These are phyloP conservation scores for Pyrenochaeta sp. DNA, from an alignment of 2,329 filamentous ascomycete genomes.

Conservation along the genomic window DNA sequence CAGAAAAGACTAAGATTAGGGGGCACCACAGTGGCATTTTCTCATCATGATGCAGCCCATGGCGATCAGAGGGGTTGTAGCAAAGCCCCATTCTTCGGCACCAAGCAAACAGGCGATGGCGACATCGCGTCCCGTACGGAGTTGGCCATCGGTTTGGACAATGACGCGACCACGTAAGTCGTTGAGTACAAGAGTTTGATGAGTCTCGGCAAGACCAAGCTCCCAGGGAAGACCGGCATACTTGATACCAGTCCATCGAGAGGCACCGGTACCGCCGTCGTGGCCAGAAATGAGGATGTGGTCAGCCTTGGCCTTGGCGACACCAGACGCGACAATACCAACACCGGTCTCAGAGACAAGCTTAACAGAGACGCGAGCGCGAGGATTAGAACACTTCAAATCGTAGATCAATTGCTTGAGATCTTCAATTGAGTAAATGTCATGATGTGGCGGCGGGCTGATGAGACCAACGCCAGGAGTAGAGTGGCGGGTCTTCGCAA, in stretches of 20 bases:
- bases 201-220: conserved; percentile 93
- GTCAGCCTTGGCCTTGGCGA: conserved; percentile 96
- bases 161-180: conserved; percentile 94
- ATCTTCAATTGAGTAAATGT: conserved; percentile 98
- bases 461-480: conserved; percentile 96
- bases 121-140: conserved; percentile 90
- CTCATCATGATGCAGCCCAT: conserved; percentile 98
- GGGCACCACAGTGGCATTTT: conserved; percentile 63
- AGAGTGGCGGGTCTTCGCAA: conserved; percentile 93
- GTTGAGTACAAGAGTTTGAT: conserved; percentile 95
- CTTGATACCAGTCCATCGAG: conserved; percentile 98
- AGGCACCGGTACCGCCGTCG: conserved; percentile 95
- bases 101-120: conserved; percentile 94
- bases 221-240: conserved; percentile 98
- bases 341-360: conserved; percentile 97
- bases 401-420: conserved; percentile 98
- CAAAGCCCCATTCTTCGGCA: conserved; percentile 98
- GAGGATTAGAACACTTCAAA: conserved; percentile 93
- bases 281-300: conserved; percentile 97
- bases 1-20: background rate
- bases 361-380: conserved; percentile 93
- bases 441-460: conserved; percentile 94
- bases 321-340: conserved; percentile 95
- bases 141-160: conserved; percentile 94
- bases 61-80: conserved; percentile 91